A percentile compares a stretch with the other conserved stretches of the same genome.
Conservation (phyloP, 768 basidiomycete species). For the Cystobasidium ongulense region DNA sequence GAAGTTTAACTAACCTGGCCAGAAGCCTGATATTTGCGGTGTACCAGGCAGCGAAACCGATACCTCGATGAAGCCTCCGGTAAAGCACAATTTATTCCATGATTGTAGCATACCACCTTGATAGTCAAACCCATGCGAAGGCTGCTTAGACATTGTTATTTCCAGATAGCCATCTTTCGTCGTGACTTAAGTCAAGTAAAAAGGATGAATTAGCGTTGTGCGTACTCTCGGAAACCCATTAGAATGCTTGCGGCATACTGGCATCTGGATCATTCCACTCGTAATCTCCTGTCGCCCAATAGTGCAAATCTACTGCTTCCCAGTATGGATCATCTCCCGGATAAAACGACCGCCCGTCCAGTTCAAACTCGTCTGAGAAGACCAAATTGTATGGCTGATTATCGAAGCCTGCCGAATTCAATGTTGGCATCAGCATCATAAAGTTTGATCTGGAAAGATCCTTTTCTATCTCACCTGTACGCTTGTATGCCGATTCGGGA, state of each 20-base stretch:
- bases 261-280: slow-evolving; percentile 76
- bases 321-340: slow-evolving; percentile 51
- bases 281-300: slow-evolving; percentile 44
- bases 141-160: slow-evolving; percentile 61
- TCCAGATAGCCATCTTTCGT: slow-evolving; percentile 43
- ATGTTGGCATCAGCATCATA: neutral
- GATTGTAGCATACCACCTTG: slow-evolving; percentile 63
- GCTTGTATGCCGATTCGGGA: slow-evolving; percentile 45
- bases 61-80: slow-evolving; percentile 41
- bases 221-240: neutral
- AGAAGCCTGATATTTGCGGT: neutral
- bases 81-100: slow-evolving; percentile 52
- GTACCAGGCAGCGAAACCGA: slow-evolving; percentile 33
- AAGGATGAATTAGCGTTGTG: neutral
- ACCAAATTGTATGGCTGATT: slow-evolving; percentile 53
- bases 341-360: slow-evolving; percentile 63
- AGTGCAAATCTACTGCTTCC: slow-evolving; percentile 50
- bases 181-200: slow-evolving; percentile 5
- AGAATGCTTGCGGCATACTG: slow-evolving; percentile 41
- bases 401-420: slow-evolving; percentile 6
- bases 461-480: slow-evolving; percentile 63
- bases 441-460: slow-evolving; percentile 79
- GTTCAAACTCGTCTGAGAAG: slow-evolving; percentile 81
- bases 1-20: neutral
- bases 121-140: slow-evolving; percentile 71